Evolutionary conservation across 2,329 filamentous ascomycete genomes (phyloP).

Genomic region (Plectosphaerella cucumerina): DNA sequence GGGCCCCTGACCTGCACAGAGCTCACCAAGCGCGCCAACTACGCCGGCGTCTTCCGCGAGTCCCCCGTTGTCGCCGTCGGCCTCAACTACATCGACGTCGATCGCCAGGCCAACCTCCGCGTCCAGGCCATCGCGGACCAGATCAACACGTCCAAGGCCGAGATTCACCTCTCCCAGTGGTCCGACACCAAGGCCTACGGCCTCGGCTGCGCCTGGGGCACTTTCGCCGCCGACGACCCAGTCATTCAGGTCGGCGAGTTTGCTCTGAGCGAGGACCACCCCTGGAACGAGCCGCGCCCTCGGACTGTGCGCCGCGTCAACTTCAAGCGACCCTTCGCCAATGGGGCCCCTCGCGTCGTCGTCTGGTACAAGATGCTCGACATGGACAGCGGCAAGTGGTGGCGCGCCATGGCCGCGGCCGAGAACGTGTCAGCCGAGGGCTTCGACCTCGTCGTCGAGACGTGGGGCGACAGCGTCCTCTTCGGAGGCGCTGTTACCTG

Average conservation of each 20-base stretch:
- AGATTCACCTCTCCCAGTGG: slow-evolving; percentile 8
- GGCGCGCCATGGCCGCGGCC: slow-evolving; percentile 6
- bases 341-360: slow-evolving; percentile 7
- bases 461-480: slow-evolving; percentile 8
- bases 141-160: background rate
- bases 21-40: slow-evolving; percentile 3
- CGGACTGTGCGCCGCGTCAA: slow-evolving; percentile 8
- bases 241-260: slow-evolving; percentile 12
- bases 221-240: slow-evolving; percentile 1
- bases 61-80: slow-evolving; percentile 11
- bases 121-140: slow-evolving; percentile 5
- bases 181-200: slow-evolving; percentile 8
- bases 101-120: slow-evolving; percentile 7
- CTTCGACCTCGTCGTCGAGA: slow-evolving; percentile 9
- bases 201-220: slow-evolving; percentile 7
- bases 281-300: slow-evolving; percentile 8
- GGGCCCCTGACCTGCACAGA: slow-evolving; percentile 4
- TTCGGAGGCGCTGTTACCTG: slow-evolving; percentile 5
- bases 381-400: slow-evolving; percentile 7
- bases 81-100: slow-evolving; percentile 7
- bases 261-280: slow-evolving; percentile 8
- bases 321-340: slow-evolving; percentile 5
- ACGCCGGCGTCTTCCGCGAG: background rate
- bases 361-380: slow-evolving; percentile 11
- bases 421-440: slow-evolving; percentile 4